Evolutionary conservation across 2,329 filamentous ascomycete species (phyloP).

Genomic region (Aspergillus alliaceus): DNA sequence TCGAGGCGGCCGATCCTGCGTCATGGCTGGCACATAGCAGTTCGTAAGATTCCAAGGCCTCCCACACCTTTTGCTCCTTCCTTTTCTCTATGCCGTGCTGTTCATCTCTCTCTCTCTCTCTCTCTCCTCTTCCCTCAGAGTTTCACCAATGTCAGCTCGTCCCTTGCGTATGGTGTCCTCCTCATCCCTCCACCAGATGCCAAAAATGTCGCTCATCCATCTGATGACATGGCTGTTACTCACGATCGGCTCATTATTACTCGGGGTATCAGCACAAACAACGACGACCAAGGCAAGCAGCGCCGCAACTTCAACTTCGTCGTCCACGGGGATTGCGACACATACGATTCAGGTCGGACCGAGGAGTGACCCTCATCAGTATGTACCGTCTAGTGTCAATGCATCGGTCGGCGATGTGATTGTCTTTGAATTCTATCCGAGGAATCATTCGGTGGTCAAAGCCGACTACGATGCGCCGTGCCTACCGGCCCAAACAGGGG

Average conservation of each 20-base stretch:
- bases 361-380: slow-evolving; percentile 32
- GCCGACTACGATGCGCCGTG: slow-evolving; percentile 62
- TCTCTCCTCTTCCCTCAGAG: neutral
- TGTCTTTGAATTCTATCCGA: slow-evolving; percentile 63
- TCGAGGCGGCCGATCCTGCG: neutral
- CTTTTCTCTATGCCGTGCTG: neutral
- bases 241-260: neutral
- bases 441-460: slow-evolving; percentile 64
- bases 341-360: slow-evolving; percentile 37
- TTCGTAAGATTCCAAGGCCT: neutral
- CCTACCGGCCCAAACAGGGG: slow-evolving; percentile 49
- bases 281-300: neutral
- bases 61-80: neutral
- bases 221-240: slow-evolving; percentile 2
- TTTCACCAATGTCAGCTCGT: too few relatives aligned
- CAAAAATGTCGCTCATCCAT: neutral
- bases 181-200: neutral
- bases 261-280: neutral
- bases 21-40: neutral
- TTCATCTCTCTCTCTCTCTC: neutral
- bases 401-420: slow-evolving; percentile 34
- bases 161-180: neutral
- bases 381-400: slow-evolving; percentile 27
- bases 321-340: slow-evolving; percentile 22
- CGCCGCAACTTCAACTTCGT: slow-evolving; percentile 1